phyloP scores from a whole-genome alignment of 2,329 filamentous ascomycete species.

The Aquanectria penicillioides region DNA sequence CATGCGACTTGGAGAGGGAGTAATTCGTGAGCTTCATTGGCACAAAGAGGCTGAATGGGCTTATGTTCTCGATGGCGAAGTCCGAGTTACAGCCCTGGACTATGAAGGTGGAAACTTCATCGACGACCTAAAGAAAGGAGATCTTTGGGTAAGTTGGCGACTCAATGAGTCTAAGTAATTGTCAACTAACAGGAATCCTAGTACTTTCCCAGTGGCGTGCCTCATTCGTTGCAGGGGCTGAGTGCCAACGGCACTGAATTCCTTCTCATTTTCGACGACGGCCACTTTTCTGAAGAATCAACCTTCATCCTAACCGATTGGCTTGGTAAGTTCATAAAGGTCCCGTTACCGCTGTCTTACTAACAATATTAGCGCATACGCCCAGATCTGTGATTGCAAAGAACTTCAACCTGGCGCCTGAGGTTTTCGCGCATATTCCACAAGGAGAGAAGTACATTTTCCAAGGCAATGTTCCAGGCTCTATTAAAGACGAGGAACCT shows the following conservation, averaged over 20 bases:
- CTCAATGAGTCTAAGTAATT: fast-evolving
- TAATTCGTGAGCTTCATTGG: constrained; percentile 83
- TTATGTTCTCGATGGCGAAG: constrained; percentile 76
- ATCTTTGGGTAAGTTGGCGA: constrained; percentile 60
- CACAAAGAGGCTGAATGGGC: constrained; percentile 85
- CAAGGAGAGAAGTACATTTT: constrained; percentile 80
- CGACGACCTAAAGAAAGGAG: constrained; percentile 79
- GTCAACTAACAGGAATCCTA: background rate
- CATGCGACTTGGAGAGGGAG: constrained; percentile 78
- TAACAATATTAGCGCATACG: constrained; percentile 65
- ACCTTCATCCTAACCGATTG: constrained; percentile 81
- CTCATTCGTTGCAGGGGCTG: constrained; percentile 80
- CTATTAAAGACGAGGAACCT: constrained; percentile 73
- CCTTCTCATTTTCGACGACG: constrained; percentile 60
- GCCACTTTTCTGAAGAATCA: constrained; percentile 67
- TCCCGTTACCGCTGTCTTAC: background rate
- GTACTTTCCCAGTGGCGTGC: constrained; percentile 81
- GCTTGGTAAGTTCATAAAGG: constrained; percentile 64
- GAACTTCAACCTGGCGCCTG: constrained; percentile 78
- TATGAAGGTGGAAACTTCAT: constrained; percentile 81
- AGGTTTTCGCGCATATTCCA: constrained; percentile 76
- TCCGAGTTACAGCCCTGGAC: constrained; percentile 78
- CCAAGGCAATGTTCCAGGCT: constrained; percentile 71
- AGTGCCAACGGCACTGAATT: constrained; percentile 67
- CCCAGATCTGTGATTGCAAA: constrained; percentile 77